Evolutionary conservation across 192 early-diverging fungal genomes (phyloP).

Genomic region (Podila horticola): DNA sequence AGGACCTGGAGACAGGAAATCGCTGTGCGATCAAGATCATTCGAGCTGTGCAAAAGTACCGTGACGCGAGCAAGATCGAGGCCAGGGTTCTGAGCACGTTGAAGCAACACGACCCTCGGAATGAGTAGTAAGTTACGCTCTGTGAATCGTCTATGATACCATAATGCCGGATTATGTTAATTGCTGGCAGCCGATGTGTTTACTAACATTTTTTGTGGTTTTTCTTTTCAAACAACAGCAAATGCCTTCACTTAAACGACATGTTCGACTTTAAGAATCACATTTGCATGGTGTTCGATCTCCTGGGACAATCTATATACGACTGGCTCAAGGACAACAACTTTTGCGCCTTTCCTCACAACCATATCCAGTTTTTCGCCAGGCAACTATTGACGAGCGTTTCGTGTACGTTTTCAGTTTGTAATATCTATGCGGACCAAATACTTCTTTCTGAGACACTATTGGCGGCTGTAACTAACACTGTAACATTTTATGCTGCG

Average conservation of each 20-base stretch:
- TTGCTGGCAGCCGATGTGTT: not conserved
- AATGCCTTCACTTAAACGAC: conserved; percentile 89
- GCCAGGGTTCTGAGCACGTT: conserved; percentile 85
- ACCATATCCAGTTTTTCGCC: conserved; percentile 88
- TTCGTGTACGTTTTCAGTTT: conserved; percentile 61
- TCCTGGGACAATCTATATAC: conserved; percentile 87
- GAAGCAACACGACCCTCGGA: conserved; percentile 82
- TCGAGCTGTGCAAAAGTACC: conserved; percentile 93
- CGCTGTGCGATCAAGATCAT: conserved; percentile 94
- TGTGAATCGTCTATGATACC: not conserved
- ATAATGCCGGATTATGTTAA: too few relatives aligned
- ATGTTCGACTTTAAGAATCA: conserved; percentile 92
- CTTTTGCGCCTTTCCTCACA: conserved; percentile 90
- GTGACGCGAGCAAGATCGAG: conserved; percentile 91
- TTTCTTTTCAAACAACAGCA: conserved; percentile 53
- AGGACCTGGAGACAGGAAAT: conserved; percentile 66
- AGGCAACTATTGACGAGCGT: conserved; percentile 87
- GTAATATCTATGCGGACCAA: not conserved
- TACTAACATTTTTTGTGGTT: not conserved
- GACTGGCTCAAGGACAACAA: conserved; percentile 94
- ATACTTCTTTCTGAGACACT: not conserved
- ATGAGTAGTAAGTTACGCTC: conserved; percentile 68
- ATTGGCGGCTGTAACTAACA: not conserved
- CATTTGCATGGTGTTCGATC: conserved; percentile 98
- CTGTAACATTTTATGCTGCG: not conserved